Evolutionary conservation across 805 yeast species (phyloP), one percentile per base, ranked within the genome.

Genomic region (Metschnikowia bowlesiae): DNA sequence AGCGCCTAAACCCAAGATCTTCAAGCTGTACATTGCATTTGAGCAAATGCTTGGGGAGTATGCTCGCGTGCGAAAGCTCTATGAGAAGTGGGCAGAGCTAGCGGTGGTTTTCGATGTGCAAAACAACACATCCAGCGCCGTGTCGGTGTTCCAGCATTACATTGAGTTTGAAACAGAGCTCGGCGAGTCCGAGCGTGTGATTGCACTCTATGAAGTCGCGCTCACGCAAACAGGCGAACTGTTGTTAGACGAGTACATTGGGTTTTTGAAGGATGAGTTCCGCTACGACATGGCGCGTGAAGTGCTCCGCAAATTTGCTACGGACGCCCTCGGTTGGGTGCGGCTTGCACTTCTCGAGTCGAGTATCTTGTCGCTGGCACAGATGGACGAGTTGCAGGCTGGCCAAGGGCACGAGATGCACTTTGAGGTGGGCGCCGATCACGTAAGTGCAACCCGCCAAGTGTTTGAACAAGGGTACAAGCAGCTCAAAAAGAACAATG

Each of bases 11-110:
- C 70, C 67, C 1, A 80, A 80, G 47, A 65, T 88, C 0, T 82
- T 85, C 61, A 71, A 69, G 53, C 74, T 73, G 52, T 94, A 94
- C 66, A 84, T 92, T 43, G 71, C 68, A 1, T 55, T 90, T 34
- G 97, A 92, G 62, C 71, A 70, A 36, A 69, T 74, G 47, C 64
- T 91, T 42, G 87, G 86, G 35, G 94, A 90, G 59, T 87, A 87
- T 73, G 95, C 86, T 53, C 68, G 97, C 34, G 90, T 85, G 7
- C 70, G 98, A 32, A 82, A 71, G 62, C 61, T 94, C 3, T 89
- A 82, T 62, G 87, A 84, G 55, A 83, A 81, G 60, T 80, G 78
- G 69, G 54, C 87, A n/a, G 84, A 81, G 55, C 31, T 61, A 10
- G 54, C 64, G 30, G 26, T 61, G 29, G 26, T 54, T n/a, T 40